Evolutionary conservation across 176 grass and related monocot genomes (phyloP).

Genomic region (Oryza nivara): DNA sequence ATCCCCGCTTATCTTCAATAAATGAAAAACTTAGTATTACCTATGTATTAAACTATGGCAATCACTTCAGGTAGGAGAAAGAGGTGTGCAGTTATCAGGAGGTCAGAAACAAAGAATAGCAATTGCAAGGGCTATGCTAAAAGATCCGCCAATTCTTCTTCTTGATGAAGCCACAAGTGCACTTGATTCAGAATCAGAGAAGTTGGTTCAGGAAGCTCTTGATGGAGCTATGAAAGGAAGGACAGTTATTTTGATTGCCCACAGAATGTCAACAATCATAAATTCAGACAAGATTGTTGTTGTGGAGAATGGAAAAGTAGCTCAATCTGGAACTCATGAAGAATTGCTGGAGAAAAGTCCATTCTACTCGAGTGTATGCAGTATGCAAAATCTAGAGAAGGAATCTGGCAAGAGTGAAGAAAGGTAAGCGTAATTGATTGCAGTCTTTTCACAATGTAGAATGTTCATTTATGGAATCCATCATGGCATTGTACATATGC

Average conservation of each 20-base stretch:
- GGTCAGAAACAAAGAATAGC: constrained; percentile 76
- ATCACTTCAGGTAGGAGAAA: constrained; percentile 59
- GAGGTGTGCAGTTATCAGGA: constrained; percentile 64
- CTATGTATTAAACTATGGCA: background rate
- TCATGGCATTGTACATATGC: background rate
- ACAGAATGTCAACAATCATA: constrained; percentile 65
- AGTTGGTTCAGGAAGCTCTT: constrained; percentile 63
- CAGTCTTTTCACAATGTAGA: constrained; percentile 24
- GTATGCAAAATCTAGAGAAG: constrained; percentile 57
- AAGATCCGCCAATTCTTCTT: constrained; percentile 69
- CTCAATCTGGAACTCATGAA: constrained; percentile 55
- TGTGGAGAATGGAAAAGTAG: constrained; percentile 62
- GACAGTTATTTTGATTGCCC: constrained; percentile 69
- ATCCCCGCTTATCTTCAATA: background rate
- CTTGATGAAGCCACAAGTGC: constrained; percentile 78
- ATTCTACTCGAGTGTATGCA: constrained; percentile 56
- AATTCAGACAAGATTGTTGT: constrained; percentile 62
- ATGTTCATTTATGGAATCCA: constrained; percentile 11
- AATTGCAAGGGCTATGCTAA: constrained; percentile 65
- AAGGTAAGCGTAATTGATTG: constrained; percentile 47
- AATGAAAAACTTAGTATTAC: too few relatives aligned
- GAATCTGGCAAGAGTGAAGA: constrained; percentile 31
- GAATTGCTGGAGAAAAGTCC: constrained; percentile 53
- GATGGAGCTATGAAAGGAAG: constrained; percentile 58
- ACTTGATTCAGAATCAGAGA: constrained; percentile 77